Evolutionary conservation across 1,284 basidiomycete species (phyloP), one percentile per base, ranked within the genome.

Genomic region (Irpex rosettiformis): DNA sequence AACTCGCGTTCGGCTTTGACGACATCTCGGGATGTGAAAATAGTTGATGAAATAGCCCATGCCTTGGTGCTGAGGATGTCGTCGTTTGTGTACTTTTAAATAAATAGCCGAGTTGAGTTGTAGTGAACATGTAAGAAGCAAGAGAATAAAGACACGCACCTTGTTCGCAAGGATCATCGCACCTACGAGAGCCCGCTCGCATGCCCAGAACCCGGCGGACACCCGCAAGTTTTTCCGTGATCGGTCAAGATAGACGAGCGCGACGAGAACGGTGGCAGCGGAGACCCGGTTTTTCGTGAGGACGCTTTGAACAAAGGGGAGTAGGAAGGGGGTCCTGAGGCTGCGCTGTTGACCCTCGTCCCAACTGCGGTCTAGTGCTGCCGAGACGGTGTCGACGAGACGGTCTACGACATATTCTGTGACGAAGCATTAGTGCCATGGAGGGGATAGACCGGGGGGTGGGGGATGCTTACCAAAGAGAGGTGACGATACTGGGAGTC

Each of bases 161-260:
- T 87, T 87, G 69, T 79, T 79, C 22, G 86, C 85, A 29, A 80
- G 72, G 64, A 86, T 84, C 57, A 88, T 64, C 37, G 85, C 82
- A 51, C 84, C 86, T 37, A 88, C 72, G 65, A 87, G 83, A n/a
- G 87, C 82, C 33, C 85, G 78, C 67, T 88, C 85, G 29, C 84
- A 77, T 16, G 84, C 82, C 83, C 84, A 86, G 61, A 84, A 80
- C 62, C 83, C 81, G 58, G 81, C 67, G 13, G 81, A 82, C 61
- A 85, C 83, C 58, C 82, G 78, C 25, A 87, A 73, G 70, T 84
- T 78, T 3, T 79, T 77, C 58, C 79, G 79, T 3, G 84, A 80
- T 47, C 84, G 73, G 67, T 80, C 75, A 61, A 88, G 79, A 67
- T 85, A 87, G 63, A 81, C 81, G 52, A 88, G 78, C 0, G 84